These are phyloP conservation scores for Epichloe elymi DNA, from an alignment of 2,329 filamentous ascomycete genomes.

Conservation along the genomic window DNA sequence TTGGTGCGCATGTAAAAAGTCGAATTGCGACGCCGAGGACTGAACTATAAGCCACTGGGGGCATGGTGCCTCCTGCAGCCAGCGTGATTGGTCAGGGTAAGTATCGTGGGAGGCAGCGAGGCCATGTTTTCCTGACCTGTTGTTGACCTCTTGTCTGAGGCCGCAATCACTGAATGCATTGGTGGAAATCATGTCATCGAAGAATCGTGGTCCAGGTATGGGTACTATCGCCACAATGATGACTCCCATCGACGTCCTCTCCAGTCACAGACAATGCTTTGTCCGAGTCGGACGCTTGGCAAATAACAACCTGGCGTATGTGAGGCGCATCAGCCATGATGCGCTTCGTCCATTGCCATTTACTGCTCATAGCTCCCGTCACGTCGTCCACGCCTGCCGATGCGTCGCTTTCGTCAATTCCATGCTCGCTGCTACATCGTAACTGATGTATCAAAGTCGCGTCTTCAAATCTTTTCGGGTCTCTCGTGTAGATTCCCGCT, in stretches of 20 bases:
- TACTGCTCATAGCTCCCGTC: slow-evolving; percentile 2
- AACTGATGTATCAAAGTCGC: not conserved
- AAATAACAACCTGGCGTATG: not conserved
- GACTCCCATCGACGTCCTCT: not conserved
- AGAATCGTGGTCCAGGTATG: not conserved
- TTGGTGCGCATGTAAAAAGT: too few species aligned
- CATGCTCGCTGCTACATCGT: not conserved
- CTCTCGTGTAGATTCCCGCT: slow-evolving; percentile 2
- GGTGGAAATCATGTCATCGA: not conserved
- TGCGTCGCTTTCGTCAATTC: not conserved
- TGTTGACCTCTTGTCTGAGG: not conserved
- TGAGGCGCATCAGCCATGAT: slow-evolving; percentile 2
- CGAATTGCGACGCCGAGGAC: too few species aligned
- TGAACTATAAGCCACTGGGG: too few species aligned
- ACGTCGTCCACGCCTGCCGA: slow-evolving; percentile 1
- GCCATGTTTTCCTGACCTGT: not conserved
- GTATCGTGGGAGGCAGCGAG: not conserved
- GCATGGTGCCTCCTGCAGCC: too few species aligned
- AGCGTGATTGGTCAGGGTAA: too few species aligned
- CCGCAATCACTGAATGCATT: too few species aligned
- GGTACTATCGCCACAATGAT: not conserved
- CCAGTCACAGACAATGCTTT: not conserved
- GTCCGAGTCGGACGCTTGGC: not conserved
- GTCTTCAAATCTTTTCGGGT: not conserved
- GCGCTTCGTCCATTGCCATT: slow-evolving; percentile 3